Conservation (phyloP, 768 basidiomycete species). For the Kwoniella europaea region DNA sequence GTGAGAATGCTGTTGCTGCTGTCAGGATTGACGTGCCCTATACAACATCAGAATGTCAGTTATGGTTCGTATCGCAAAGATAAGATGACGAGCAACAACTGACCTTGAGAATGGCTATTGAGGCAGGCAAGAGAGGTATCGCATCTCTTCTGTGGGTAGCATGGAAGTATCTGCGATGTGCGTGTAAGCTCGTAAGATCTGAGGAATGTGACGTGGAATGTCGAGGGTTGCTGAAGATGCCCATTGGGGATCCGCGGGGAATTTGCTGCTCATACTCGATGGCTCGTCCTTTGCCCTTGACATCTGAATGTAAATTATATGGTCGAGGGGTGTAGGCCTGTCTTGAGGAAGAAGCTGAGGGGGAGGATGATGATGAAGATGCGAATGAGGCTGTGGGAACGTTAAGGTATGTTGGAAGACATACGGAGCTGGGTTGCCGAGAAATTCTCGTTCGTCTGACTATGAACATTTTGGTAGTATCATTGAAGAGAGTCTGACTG, state of each 20-base stretch:
- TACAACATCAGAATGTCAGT: background rate
- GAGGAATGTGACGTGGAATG: background rate
- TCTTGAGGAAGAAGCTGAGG: constrained; percentile 14
- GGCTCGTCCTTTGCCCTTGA: constrained; percentile 26
- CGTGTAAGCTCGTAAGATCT: background rate
- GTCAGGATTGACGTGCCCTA: constrained; percentile 48
- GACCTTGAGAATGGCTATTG: constrained; percentile 46
- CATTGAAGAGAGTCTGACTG: background rate
- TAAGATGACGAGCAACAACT: constrained; percentile 2
- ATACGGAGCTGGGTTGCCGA: background rate
- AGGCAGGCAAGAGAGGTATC: constrained; percentile 45
- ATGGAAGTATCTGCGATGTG: constrained; percentile 34
- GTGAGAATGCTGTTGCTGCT: constrained; percentile 47
- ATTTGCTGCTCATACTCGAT: background rate
- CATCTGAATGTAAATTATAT: background rate
- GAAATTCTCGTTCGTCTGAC: background rate
- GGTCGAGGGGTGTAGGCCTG: background rate
- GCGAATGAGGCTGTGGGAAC: constrained; percentile 1
- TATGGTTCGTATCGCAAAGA: constrained; percentile 10
- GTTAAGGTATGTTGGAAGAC: background rate
- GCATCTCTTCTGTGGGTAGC: constrained; percentile 40
- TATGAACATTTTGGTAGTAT: background rate
- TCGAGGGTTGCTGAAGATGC: background rate
- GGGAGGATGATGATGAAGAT: background rate
- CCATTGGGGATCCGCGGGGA: background rate